Percentiles rank a stretch among this genome's conserved stretches.
Evolutionary conservation across 768 basidiomycete species (phyloP).

Genomic region (Hericium erinaceus): DNA sequence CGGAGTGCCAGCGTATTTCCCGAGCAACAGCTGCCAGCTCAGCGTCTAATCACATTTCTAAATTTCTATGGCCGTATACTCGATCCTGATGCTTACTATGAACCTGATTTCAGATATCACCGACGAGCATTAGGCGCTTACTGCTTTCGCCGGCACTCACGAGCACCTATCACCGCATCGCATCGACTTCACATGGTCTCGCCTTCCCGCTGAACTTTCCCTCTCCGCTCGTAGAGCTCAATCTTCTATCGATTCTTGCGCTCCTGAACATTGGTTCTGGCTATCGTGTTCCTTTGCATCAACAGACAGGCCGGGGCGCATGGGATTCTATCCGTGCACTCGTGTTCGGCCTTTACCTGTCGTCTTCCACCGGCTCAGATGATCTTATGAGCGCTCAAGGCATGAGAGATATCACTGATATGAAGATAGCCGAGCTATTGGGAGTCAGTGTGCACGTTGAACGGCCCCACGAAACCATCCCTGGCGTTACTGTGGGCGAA

Average conservation of each 20-base stretch:
- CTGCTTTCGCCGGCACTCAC: constrained; percentile 57
- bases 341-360: constrained; percentile 62
- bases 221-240: constrained; percentile 65
- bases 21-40: not conserved
- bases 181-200: constrained; percentile 52
- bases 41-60: not conserved
- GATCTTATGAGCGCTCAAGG: constrained; percentile 60
- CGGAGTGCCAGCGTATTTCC: not conserved
- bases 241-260: constrained; percentile 68
- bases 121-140: constrained; percentile 48
- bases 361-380: constrained; percentile 44
- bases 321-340: constrained; percentile 78
- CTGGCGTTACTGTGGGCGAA: constrained; percentile 66
- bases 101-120: constrained; percentile 37
- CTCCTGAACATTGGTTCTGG: constrained; percentile 81
- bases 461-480: constrained; percentile 55
- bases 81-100: not conserved
- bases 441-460: constrained; percentile 63
- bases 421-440: constrained; percentile 66
- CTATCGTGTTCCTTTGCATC: constrained; percentile 66
- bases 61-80: not conserved
- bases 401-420: constrained; percentile 42
- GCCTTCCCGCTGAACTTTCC: constrained; percentile 74
- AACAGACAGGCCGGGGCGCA: constrained; percentile 66
- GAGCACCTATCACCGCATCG: constrained; percentile 51